A percentile compares a stretch with the other conserved stretches of the same genome.
Evolutionary conservation across 2,329 filamentous ascomycete species (phyloP).

Genomic region (Plenodomus tracheiphilus): DNA sequence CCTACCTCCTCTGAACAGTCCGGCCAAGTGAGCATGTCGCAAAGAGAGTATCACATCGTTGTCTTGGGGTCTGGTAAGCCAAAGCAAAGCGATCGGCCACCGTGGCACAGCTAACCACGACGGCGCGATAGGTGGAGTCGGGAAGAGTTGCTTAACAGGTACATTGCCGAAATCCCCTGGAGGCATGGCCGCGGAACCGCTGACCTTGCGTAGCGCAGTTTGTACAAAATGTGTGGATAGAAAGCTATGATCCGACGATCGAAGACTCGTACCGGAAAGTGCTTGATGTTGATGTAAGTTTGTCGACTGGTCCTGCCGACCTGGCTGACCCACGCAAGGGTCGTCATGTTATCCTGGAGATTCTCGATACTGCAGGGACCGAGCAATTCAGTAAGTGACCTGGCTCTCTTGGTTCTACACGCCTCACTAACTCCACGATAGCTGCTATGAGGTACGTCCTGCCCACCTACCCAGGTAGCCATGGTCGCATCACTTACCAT

Average conservation of each 20-base stretch:
- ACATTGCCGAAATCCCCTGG: constrained; percentile 37
- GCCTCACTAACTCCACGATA: constrained; percentile 20
- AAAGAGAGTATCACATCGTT: constrained; percentile 50
- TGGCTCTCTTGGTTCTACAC: neutral
- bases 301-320: neutral
- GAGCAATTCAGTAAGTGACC: constrained; percentile 81
- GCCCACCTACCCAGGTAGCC: constrained; percentile 16
- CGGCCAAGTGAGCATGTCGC: constrained; percentile 38
- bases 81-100: constrained; percentile 14
- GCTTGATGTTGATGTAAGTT: constrained; percentile 78
- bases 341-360: constrained; percentile 86
- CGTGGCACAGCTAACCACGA: constrained; percentile 27
- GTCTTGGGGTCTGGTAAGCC: constrained; percentile 47
- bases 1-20: constrained; percentile 11
- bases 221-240: constrained; percentile 92
- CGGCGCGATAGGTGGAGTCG: constrained; percentile 71
- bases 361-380: constrained; percentile 88
- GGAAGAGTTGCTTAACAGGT: constrained; percentile 92
- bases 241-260: constrained; percentile 68
- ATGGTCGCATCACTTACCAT: constrained; percentile 13
- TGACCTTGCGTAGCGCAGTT: constrained; percentile 68
- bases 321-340: constrained; percentile 59
- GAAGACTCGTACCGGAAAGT: constrained; percentile 65
- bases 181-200: constrained; percentile 4
- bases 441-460: constrained; percentile 40